These are phyloP conservation scores for Rhipidocladum racemiflorum DNA, from an alignment of 176 grass and related monocot species.

Conservation along the genomic window DNA sequence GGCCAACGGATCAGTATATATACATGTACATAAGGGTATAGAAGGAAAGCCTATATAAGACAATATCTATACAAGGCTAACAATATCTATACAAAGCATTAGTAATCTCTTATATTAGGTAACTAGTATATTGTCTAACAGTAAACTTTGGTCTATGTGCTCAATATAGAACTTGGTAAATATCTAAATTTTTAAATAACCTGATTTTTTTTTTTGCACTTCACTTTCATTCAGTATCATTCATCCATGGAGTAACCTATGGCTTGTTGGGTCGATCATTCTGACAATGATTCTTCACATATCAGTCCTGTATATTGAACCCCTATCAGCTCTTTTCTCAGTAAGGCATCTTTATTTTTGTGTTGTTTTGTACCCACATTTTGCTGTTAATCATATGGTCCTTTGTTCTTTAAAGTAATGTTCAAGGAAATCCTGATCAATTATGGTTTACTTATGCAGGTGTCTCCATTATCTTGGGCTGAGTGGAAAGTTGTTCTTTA, in stretches of 20 bases:
- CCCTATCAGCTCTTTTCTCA: constrained; percentile 90
- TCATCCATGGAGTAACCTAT: constrained; percentile 90
- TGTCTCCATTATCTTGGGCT: constrained; percentile 83
- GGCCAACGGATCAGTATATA: too few relatives aligned
- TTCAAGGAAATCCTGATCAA: constrained; percentile 2
- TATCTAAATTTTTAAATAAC: neutral
- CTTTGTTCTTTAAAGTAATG: constrained; percentile 1
- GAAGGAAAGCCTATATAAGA: too few relatives aligned
- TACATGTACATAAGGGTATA: too few relatives aligned
- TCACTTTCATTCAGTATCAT: constrained; percentile 67
- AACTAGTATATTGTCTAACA: too few relatives aligned
- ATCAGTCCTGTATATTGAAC: constrained; percentile 76
- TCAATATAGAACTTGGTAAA: neutral
- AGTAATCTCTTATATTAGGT: too few relatives aligned
- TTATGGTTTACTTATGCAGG: constrained; percentile 50
- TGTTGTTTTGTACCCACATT: neutral
- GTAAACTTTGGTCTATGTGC: neutral
- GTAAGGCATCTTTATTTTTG: constrained; percentile 46
- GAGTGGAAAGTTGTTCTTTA: constrained; percentile 95
- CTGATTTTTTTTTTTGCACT: neutral
- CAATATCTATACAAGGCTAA: too few relatives aligned
- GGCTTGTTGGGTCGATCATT: constrained; percentile 92
- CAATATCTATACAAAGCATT: too few relatives aligned
- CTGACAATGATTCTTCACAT: constrained; percentile 88
- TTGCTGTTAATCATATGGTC: neutral